Base-by-base conservation (phyloP, 2,329 filamentous ascomycete species). In the Fusarium sp. region DNA sequence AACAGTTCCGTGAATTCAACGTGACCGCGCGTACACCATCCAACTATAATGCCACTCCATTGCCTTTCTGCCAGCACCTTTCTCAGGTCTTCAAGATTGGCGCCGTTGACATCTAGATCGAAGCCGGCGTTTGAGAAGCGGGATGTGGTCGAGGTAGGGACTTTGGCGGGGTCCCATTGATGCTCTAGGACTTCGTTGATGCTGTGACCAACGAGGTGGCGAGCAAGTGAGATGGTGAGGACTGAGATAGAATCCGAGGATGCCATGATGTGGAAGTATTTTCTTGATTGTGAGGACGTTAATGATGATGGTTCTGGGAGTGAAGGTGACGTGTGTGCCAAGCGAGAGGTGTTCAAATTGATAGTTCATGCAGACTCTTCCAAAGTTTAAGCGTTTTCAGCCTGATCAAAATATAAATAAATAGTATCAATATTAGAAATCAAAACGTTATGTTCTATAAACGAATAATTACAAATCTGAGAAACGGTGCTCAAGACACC, bases 1-100 rank as follows among this genome's bases (percentile, higher is more conserved):
- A 72, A 72, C 1, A 72, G 50, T 2, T 72, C 70, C 1, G 70
- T 72, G 4, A 72, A 54, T n/a, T 72, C 65, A 4, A 72, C 17
- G 0, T 56, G 32, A 0, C 69, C 65, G 9, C 70, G 69, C 0
- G 57, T 40, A 1, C 70, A 72, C 70, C 69, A 72, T 0, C 65
- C 70, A 2, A 72, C 14, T 4, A 63, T 66, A 2, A 72, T 38
- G 0, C 69, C 69, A 1, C 43, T 32, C 65, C 65, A 72, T 4
- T 56, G 2, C 1, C 32, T 17, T n/a, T 66, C 32, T 1, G 1
- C 9, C 0, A 72, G 5, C 0, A 11, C 2, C 0, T 9, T 6
- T 0, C n/a, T 45, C n/a, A 72, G 61, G 0, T 56, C 27, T 1
- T 12, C 57, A 0, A 72, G 50, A 7, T 72, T 72, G 4, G 4